A percentile compares a stretch with the other conserved stretches of the same genome.
These are phyloP conservation scores for Dryas alaskensis DNA, from an alignment of 306 rosid species.

Conservation along the genomic window DNA sequence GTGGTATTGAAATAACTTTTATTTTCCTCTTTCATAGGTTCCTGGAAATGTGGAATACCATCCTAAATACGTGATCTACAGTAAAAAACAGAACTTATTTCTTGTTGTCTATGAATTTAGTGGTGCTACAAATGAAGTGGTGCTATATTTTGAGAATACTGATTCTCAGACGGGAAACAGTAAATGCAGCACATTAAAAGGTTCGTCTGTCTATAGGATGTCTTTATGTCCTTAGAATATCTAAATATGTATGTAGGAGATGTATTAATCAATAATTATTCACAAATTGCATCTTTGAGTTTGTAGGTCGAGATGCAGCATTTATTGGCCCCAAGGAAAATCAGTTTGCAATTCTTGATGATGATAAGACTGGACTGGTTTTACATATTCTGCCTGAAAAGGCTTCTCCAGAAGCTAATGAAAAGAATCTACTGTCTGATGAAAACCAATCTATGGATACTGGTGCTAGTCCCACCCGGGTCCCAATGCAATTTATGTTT, in stretches of 20 bases:
- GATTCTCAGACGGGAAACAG: slow-evolving; percentile 53
- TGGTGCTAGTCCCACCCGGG: slow-evolving; percentile 45
- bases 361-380: slow-evolving; percentile 84
- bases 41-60: slow-evolving; percentile 85
- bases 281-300: slow-evolving; percentile 28
- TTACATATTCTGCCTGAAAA: slow-evolving; percentile 77
- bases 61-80: slow-evolving; percentile 65
- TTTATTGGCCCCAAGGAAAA: slow-evolving; percentile 89
- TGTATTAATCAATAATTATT: slow-evolving; percentile 28
- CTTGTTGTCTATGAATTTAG: slow-evolving; percentile 80
- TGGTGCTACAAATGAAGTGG: slow-evolving; percentile 74
- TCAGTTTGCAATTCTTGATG: slow-evolving; percentile 94
- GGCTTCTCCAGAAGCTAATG: slow-evolving; percentile 56
- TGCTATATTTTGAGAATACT: slow-evolving; percentile 79
- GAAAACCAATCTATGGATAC: slow-evolving; percentile 56
- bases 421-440: slow-evolving; percentile 49
- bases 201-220: slow-evolving; percentile 36
- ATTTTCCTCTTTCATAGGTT: slow-evolving; percentile 49
- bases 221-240: slow-evolving; percentile 10
- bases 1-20: slow-evolving; percentile 31
- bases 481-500: slow-evolving; percentile 79
- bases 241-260: slow-evolving; percentile 14
- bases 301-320: slow-evolving; percentile 88
- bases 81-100: slow-evolving; percentile 77
- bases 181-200: slow-evolving; percentile 79